A percentile compares a stretch with the other conserved stretches of the same genome.
These are phyloP conservation scores for Colletotrichum eleusines DNA, from an alignment of 2,329 filamentous ascomycete species.

Conservation along the genomic window DNA sequence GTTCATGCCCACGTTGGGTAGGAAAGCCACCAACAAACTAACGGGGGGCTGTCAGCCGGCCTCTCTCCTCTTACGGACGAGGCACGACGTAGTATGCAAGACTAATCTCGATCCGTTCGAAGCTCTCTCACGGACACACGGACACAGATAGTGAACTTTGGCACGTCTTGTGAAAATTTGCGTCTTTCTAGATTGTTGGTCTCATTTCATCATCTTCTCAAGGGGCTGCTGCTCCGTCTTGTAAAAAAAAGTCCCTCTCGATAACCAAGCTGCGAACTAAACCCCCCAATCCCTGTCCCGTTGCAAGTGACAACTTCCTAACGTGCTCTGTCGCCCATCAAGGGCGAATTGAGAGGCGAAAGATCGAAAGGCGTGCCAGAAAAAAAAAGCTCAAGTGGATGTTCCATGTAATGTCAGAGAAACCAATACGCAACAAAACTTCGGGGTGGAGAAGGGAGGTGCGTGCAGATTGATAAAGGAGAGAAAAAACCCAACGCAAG, in stretches of 20 bases:
- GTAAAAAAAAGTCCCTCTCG: neutral
- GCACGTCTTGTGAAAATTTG: neutral
- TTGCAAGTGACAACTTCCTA: neutral
- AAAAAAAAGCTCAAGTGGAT: conserved; percentile 19
- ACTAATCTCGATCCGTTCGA: neutral
- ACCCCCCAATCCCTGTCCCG: conserved; percentile 14
- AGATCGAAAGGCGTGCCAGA: conserved; percentile 10
- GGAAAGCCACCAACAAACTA: neutral
- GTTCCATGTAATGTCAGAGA: conserved; percentile 34
- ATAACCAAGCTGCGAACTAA: conserved; percentile 1
- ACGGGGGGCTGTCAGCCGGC: neutral
- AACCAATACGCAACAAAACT: conserved; percentile 20
- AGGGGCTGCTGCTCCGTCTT: conserved; percentile 5
- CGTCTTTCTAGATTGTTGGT: conserved; percentile 12
- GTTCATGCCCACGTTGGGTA: neutral
- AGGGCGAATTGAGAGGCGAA: neutral
- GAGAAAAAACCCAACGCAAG: conserved; percentile 1
- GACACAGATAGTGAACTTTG: neutral
- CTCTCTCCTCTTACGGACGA: neutral
- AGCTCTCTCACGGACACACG: neutral
- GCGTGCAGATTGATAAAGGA: neutral
- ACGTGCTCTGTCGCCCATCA: conserved; percentile 11
- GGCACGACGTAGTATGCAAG: neutral
- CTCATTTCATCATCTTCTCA: conserved; percentile 32
- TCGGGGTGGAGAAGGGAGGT: neutral